phyloP scores from a whole-genome alignment of 2,329 filamentous ascomycete species.

The Macrophomina phaseolina region DNA sequence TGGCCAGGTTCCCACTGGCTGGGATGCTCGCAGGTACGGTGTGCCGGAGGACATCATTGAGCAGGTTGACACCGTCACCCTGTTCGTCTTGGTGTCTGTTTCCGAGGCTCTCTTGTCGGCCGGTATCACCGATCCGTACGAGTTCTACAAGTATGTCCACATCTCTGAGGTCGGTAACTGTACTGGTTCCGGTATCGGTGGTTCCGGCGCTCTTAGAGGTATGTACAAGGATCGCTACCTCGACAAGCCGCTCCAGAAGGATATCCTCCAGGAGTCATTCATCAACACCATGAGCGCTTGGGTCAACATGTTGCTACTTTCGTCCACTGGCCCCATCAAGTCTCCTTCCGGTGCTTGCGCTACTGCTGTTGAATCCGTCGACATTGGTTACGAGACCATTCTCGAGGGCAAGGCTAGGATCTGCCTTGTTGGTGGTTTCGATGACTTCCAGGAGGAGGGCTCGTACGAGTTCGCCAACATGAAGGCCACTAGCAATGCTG shows the following conservation, averaged over 20 bases:
- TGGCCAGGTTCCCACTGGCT: slow-evolving; percentile 94
- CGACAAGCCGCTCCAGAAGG: slow-evolving; percentile 97
- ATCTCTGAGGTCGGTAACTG: slow-evolving; percentile 98
- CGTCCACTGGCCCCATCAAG: slow-evolving; percentile 97
- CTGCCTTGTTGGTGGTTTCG: slow-evolving; percentile 97
- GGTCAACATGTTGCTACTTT: slow-evolving; percentile 99
- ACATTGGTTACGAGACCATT: slow-evolving; percentile 98
- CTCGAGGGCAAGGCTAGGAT: slow-evolving; percentile 97
- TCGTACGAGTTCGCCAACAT: slow-evolving; percentile 99
- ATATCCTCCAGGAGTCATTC: slow-evolving; percentile 98
- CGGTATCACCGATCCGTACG: slow-evolving; percentile 97
- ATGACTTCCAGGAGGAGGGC: slow-evolving; percentile 98
- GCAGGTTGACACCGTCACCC: slow-evolving; percentile 94
- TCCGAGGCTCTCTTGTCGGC: slow-evolving; percentile 88
- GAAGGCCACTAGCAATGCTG: slow-evolving; percentile 98
- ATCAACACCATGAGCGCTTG: slow-evolving; percentile 99
- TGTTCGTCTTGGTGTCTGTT: slow-evolving; percentile 93
- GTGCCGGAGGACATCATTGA: slow-evolving; percentile 97
- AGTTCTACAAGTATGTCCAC: slow-evolving; percentile 99
- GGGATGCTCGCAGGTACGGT: slow-evolving; percentile 96
- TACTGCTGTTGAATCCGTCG: slow-evolving; percentile 94
- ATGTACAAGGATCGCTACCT: slow-evolving; percentile 99
- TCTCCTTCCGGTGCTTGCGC: slow-evolving; percentile 97
- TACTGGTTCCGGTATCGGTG: slow-evolving; percentile 97
- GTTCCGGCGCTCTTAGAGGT: slow-evolving; percentile 85